Evolutionary conservation across 306 rosid genomes (phyloP).

Genomic region (Pyrus communis): DNA sequence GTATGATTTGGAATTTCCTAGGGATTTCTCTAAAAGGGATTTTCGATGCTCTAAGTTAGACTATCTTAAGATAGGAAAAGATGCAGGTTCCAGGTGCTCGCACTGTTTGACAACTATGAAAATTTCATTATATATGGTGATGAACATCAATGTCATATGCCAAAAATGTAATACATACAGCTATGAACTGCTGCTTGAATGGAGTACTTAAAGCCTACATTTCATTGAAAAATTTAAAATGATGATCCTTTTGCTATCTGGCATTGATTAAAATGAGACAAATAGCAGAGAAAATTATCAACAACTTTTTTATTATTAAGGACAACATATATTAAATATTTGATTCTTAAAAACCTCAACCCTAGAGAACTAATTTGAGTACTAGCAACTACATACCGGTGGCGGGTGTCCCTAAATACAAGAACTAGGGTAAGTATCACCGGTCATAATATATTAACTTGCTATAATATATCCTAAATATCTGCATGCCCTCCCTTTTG

Average conservation of each 20-base stretch:
- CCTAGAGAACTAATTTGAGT: not conserved
- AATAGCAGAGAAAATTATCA: not conserved
- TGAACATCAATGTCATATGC: not conserved
- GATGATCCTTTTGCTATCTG: not conserved
- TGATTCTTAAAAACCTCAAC: not conserved
- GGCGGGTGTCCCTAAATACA: not conserved
- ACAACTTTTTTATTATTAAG: not conserved
- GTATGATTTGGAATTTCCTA: not conserved
- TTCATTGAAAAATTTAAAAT: not conserved
- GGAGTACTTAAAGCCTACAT: not conserved
- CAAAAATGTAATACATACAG: not conserved
- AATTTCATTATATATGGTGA: not conserved
- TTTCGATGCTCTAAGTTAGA: not conserved
- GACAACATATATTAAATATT: not conserved
- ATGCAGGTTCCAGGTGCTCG: not conserved
- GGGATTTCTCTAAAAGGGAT: not conserved
- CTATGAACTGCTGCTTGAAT: not conserved
- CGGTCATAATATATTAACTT: not conserved
- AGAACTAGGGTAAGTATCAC: not conserved
- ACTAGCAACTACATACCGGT: not conserved
- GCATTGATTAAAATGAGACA: constrained; percentile 12
- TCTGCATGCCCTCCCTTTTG: not conserved
- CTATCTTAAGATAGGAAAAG: not conserved
- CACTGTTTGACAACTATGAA: not conserved
- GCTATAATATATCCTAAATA: constrained; percentile 3